Evolutionary conservation across 1,284 basidiomycete species (phyloP).

Genomic region (Hemileia vastatrix): DNA sequence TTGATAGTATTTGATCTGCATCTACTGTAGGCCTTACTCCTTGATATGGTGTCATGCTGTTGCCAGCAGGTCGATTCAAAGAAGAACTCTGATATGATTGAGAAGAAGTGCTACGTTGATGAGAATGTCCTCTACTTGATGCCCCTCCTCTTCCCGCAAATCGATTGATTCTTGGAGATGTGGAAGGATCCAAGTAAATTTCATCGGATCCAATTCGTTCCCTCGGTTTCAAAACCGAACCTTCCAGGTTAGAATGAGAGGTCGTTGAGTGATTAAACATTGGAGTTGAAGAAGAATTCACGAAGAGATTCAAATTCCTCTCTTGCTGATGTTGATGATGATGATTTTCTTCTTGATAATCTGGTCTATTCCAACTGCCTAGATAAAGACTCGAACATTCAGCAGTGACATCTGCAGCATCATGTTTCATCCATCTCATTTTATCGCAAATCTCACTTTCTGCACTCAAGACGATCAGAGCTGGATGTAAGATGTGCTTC

Average conservation of each 20-base stretch:
- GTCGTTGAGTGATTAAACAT: neutral
- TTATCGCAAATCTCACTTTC: slow-evolving; percentile 56
- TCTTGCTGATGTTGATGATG: too few relatives aligned
- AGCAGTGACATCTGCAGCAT: slow-evolving; percentile 58
- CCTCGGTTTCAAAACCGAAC: too few relatives aligned
- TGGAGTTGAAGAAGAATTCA: neutral
- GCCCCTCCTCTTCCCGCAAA: too few relatives aligned
- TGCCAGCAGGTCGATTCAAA: neutral
- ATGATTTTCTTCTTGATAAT: neutral
- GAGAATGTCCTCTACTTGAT: neutral
- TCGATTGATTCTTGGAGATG: too few relatives aligned
- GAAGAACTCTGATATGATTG: neutral
- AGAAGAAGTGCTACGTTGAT: neutral
- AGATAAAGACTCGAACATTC: slow-evolving; percentile 60
- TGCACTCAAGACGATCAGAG: slow-evolving; percentile 59
- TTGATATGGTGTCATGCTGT: neutral
- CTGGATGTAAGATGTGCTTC: slow-evolving; percentile 63
- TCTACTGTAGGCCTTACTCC: slow-evolving; percentile 22
- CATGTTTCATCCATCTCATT: slow-evolving; percentile 59
- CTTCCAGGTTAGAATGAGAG: too few relatives aligned
- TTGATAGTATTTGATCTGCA: slow-evolving; percentile 29
- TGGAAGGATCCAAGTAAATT: too few relatives aligned
- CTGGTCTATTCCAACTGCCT: slow-evolving; percentile 27
- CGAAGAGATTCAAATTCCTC: neutral
- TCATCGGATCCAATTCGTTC: too few relatives aligned